A percentile compares a stretch with the other conserved stretches of the same genome.
Evolutionary conservation across 768 basidiomycete species (phyloP).

Genomic region (Mycena galericulata): DNA sequence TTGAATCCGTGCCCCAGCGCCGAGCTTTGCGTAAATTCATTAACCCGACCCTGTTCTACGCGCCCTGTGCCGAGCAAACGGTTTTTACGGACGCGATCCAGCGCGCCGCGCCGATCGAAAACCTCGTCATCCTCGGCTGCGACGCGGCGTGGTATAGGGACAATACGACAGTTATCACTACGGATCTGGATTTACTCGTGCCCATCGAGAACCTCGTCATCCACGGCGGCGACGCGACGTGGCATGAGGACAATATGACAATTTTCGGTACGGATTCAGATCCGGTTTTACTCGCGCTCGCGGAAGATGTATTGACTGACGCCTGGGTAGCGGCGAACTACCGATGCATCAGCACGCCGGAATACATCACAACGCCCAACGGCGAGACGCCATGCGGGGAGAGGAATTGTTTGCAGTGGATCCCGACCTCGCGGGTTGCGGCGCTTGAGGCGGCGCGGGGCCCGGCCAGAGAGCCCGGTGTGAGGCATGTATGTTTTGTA

Average conservation of each 20-base stretch:
- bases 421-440: slow-evolving; percentile 2
- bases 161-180: background rate
- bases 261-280: background rate
- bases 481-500: no score
- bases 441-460: slow-evolving; percentile 12
- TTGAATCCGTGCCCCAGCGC: slow-evolving; percentile 1
- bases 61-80: slow-evolving; percentile 27
- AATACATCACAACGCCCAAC: background rate
- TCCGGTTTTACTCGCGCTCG: background rate
- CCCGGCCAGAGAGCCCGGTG: no score
- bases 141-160: slow-evolving; percentile 26
- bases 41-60: slow-evolving; percentile 32
- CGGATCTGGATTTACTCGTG: no score
- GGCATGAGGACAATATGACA: no score
- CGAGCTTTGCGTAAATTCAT: slow-evolving; percentile 22
- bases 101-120: slow-evolving; percentile 16
- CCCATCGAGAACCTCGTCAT: no score
- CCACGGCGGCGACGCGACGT: no score
- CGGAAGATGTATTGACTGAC: no score
- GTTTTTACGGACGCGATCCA: slow-evolving; percentile 27
- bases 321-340: slow-evolving; percentile 24
- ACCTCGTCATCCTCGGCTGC: slow-evolving; percentile 27
- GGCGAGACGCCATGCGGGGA: slow-evolving; percentile 22
- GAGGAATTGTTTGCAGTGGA: slow-evolving; percentile 23
- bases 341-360: slow-evolving; percentile 1